A percentile compares a stretch with the other conserved stretches of the same genome.
Evolutionary conservation across 129 eudicot species (phyloP).

Genomic region (Escallonia herrerae): DNA sequence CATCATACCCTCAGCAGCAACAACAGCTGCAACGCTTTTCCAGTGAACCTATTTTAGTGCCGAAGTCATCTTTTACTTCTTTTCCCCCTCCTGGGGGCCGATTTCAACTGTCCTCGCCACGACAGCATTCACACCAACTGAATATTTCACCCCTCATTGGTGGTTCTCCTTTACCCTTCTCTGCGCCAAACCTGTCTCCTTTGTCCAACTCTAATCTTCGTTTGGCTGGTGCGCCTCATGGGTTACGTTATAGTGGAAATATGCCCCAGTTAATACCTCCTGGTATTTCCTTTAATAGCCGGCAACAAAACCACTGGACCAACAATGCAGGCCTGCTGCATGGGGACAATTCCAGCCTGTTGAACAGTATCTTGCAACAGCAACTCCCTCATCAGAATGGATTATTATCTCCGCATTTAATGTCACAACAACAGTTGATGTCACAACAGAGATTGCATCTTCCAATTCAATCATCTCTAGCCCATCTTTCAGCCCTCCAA

Average conservation of each 20-base stretch:
- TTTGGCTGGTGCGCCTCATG: conserved; percentile 44
- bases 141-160: conserved; percentile 32
- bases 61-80: conserved; percentile 74
- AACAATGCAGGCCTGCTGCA: conserved; percentile 46
- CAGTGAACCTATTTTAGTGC: conserved; percentile 50
- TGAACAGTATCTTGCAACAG: conserved; percentile 56
- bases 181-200: conserved; percentile 47
- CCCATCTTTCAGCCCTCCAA: conserved; percentile 50
- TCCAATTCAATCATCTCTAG: conserved; percentile 53
- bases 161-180: conserved; percentile 50
- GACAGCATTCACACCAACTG: conserved; percentile 30
- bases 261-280: conserved; percentile 36
- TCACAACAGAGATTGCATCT: conserved; percentile 38
- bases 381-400: conserved; percentile 50
- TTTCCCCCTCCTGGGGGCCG: conserved; percentile 67
- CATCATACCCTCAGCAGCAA: conserved; percentile 68
- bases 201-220: conserved; percentile 45
- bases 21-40: conserved; percentile 67
- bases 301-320: conserved; percentile 61
- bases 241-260: conserved; percentile 42
- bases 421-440: conserved; percentile 45
- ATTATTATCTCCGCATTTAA: conserved; percentile 39
- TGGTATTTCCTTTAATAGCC: conserved; percentile 33
- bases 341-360: conserved; percentile 57
- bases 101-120: conserved; percentile 41